Evolutionary conservation across 2,329 filamentous ascomycete species (phyloP), one percentile per base, ranked within the genome.

Genomic region (Fusarium clavum): DNA sequence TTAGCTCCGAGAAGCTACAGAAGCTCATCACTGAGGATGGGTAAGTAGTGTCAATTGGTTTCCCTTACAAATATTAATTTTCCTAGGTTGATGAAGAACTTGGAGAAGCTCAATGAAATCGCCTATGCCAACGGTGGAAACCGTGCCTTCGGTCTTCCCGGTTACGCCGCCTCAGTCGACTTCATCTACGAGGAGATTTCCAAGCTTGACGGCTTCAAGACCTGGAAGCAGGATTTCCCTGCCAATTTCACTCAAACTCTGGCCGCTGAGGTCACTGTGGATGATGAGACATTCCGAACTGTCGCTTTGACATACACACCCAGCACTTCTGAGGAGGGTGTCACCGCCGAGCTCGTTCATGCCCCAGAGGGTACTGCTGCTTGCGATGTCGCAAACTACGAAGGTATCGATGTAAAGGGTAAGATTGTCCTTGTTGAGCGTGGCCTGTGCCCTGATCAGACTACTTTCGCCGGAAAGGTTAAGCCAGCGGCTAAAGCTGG

Each of bases 131-230:
- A 78, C 20, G 77, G 76, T 18, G 77, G 77, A 10, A 78, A 78
- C 45, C 73, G 77, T 8, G 77, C 77, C 4, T 78, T 78, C 6
- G 77, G 77, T 9, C 66, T 76, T 18, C 76, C 77, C 2, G 77
- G 77, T 20, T 78, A 78, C n/a, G 68, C 52, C 11, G 84, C 78
- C 32, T 81, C 79, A 2, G 71, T 75, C 0, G 79, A 81, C 41
- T 78, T 61, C 34, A 75, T 78, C 38, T 77, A 73, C 51, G 58
- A 61, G 24, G 73, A 76, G n/a, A 56, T 77, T 13, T 76, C 72
- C 4, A 74, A 71, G 10, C 67, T 77, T n/a, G 61, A 73, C 18
- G 75, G 75, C 8, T 75, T 75, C 55, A 73, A 64, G 14, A 59
- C 67, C 3, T 77, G 76, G 75, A 78, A 77, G 40, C 73, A 78